Conservation (phyloP, 768 basidiomycete species). For the Sarcomyxa edulis region DNA sequence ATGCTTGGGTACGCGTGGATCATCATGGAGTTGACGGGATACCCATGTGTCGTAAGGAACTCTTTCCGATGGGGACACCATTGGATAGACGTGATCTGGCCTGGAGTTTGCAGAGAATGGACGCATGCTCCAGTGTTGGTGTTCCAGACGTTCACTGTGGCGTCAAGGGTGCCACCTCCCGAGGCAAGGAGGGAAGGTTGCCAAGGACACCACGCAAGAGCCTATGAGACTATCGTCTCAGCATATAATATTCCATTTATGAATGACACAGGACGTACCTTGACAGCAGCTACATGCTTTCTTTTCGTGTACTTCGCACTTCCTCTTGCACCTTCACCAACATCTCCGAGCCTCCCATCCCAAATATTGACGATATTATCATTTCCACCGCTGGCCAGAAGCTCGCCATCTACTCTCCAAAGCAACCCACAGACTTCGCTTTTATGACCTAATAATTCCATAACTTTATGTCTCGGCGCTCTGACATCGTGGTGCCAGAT, state of each 20-base stretch:
- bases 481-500: constrained; percentile 98
- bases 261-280: constrained; percentile 33
- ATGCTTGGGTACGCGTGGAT: constrained; percentile 83
- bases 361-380: constrained; percentile 98
- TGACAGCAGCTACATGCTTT: constrained; percentile 86
- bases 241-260: neutral
- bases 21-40: constrained; percentile 82
- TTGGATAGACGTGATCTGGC: constrained; percentile 88
- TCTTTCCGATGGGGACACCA: constrained; percentile 90
- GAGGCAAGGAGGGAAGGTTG: constrained; percentile 85
- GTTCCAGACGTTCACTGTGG: constrained; percentile 88
- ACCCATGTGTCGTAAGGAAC: constrained; percentile 89
- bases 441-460: constrained; percentile 84
- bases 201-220: constrained; percentile 98
- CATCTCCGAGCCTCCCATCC: constrained; percentile 77
- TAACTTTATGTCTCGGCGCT: constrained; percentile 80
- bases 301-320: constrained; percentile 86
- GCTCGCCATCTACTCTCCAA: constrained; percentile 84
- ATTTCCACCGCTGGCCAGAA: constrained; percentile 93
- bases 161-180: constrained; percentile 94
- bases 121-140: constrained; percentile 88
- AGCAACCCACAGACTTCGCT: constrained; percentile 92
- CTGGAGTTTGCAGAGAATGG: constrained; percentile 79
- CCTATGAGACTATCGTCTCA: constrained; percentile 39
- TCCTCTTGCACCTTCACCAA: constrained; percentile 39